Conservation (phyloP, 192 early-diverging fungal species). For the Entophlyctis luteolus region DNA sequence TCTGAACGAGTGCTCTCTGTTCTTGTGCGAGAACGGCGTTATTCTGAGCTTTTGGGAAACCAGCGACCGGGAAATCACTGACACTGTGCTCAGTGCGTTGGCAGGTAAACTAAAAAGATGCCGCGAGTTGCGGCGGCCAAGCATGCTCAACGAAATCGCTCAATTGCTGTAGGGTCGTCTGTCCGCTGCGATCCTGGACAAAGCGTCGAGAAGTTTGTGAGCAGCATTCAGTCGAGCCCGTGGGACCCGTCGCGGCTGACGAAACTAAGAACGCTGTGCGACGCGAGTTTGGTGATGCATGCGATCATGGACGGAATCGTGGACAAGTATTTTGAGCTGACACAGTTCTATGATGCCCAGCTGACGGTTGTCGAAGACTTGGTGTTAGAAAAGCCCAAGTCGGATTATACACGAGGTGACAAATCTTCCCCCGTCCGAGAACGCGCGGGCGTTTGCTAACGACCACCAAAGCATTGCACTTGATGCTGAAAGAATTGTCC, state of each 20-base stretch:
- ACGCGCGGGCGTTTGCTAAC: neutral
- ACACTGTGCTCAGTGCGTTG: neutral
- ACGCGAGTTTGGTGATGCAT: constrained; percentile 8
- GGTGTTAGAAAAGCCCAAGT: neutral
- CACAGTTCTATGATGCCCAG: constrained; percentile 10
- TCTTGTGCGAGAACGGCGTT: neutral
- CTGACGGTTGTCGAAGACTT: neutral
- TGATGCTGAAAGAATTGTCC: constrained; percentile 42
- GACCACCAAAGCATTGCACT: constrained; percentile 28
- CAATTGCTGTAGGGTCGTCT: no score
- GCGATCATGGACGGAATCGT: constrained; percentile 18
- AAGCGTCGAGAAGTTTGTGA: no score
- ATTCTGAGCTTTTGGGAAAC: neutral
- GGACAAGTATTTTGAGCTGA: constrained; percentile 6
- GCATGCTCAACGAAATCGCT: no score
- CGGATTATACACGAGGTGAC: constrained; percentile 7
- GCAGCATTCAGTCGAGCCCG: no score
- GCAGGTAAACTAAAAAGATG: no score
- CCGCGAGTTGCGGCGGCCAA: no score
- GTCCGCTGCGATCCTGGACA: no score
- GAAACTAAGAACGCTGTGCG: neutral
- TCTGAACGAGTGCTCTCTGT: constrained; percentile 8
- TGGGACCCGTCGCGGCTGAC: neutral
- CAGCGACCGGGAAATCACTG: neutral
- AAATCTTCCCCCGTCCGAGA: neutral